Conservation (phyloP, 2,329 filamentous ascomycete species). For the Talaromyces atroroseus region DNA sequence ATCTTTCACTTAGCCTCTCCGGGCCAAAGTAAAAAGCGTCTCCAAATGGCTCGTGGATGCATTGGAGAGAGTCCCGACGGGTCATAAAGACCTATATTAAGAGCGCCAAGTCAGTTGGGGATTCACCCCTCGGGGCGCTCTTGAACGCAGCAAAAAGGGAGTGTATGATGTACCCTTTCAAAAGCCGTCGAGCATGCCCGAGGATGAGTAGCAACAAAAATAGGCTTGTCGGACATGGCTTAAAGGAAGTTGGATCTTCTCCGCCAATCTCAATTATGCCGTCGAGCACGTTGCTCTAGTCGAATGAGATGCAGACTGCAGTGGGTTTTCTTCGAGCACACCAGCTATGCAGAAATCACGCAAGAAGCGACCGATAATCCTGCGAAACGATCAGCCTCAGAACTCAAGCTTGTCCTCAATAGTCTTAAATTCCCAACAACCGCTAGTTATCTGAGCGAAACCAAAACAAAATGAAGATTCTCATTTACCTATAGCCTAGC, state of each 20-base stretch:
- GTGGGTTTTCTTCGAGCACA: slow-evolving; percentile 1
- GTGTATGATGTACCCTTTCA: slow-evolving; percentile 64
- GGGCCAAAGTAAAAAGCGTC: slow-evolving; percentile 96
- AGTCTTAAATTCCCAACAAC: neutral
- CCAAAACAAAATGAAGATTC: neutral
- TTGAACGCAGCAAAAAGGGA: neutral
- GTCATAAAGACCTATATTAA: slow-evolving; percentile 84
- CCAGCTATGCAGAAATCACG: slow-evolving; percentile 9
- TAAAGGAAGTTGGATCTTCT: neutral
- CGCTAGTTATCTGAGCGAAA: neutral
- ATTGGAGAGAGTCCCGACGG: slow-evolving; percentile 70
- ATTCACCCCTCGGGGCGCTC: neutral
- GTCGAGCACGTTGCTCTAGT: neutral
- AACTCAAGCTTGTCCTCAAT: neutral
- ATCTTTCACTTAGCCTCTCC: slow-evolving; percentile 76
- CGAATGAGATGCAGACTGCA: neutral
- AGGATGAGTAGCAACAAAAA: slow-evolving; percentile 92
- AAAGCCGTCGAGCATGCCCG: slow-evolving; percentile 95
- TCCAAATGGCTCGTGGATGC: slow-evolving; percentile 92
- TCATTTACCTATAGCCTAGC: neutral
- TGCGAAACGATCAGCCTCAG: neutral
- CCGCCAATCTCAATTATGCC: neutral
- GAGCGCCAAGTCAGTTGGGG: slow-evolving; percentile 10
- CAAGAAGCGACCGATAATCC: slow-evolving; percentile 8
- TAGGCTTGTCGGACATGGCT: slow-evolving; percentile 69